These are phyloP conservation scores for Wickerhamomyces sp. DNA, from an alignment of 1,139 yeast species.

Conservation along the genomic window DNA sequence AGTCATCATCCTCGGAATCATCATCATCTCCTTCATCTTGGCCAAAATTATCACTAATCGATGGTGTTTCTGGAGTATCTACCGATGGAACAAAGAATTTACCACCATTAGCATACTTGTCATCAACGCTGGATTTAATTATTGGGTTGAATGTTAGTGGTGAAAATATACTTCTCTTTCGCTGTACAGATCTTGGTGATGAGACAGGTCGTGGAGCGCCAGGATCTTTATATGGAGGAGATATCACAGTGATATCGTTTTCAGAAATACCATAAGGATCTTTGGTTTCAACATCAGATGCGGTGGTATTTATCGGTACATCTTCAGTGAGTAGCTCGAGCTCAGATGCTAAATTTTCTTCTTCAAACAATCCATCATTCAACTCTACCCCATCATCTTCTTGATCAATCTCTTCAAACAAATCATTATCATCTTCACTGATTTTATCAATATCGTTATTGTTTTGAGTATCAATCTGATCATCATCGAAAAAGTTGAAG, in stretches of 20 bases:
- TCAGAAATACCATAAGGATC: slow-evolving; percentile 44
- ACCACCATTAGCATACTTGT: slow-evolving; percentile 82
- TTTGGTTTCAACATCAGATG: neutral
- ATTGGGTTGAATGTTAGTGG: slow-evolving; percentile 78
- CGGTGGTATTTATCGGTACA: slow-evolving; percentile 5
- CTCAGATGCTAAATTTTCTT: slow-evolving; percentile 15
- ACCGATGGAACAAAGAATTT: slow-evolving; percentile 55
- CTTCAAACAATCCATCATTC: slow-evolving; percentile 2
- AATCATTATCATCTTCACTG: slow-evolving; percentile 1
- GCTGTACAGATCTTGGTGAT: slow-evolving; percentile 41
- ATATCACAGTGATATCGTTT: slow-evolving; percentile 50
- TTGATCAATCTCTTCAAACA: slow-evolving; percentile 10
- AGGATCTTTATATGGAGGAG: slow-evolving; percentile 67
- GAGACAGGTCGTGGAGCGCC: slow-evolving; percentile 76
- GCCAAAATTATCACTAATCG: slow-evolving; percentile 22
- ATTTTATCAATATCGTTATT: slow-evolving; percentile 2
- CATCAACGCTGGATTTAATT: slow-evolving; percentile 69
- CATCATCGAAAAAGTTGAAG: slow-evolving; percentile 36
- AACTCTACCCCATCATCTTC: neutral
- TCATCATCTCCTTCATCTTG: slow-evolving; percentile 24
- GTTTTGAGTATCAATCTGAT: neutral
- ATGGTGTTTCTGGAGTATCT: slow-evolving; percentile 14
- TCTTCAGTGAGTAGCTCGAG: slow-evolving; percentile 13
- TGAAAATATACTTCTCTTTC: slow-evolving; percentile 60
- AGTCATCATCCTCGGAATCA: slow-evolving; percentile 17